Conservation (phyloP, 371 early-diverging fungal species). For the Mortierella sp. region DNA sequence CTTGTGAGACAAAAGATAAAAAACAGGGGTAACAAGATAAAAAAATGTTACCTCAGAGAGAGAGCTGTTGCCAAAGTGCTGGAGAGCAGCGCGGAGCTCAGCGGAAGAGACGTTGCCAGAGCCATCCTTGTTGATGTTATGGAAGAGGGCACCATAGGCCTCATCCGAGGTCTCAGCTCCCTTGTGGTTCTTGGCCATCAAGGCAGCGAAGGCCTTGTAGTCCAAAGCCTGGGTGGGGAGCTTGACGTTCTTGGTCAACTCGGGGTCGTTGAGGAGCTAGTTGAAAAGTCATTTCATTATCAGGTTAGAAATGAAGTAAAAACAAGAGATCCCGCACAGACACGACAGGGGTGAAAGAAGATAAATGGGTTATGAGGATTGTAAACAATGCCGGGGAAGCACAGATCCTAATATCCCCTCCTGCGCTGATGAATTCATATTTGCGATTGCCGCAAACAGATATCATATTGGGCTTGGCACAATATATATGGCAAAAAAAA, state of each 20-base stretch:
- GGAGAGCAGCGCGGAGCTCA: conserved; percentile 49
- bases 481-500: no score
- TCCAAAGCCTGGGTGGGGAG: conserved; percentile 55
- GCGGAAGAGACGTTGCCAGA: conserved; percentile 51
- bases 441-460: no score
- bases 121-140: conserved; percentile 51
- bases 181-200: conserved; percentile 44
- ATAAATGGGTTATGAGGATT: no score
- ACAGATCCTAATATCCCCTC: background rate
- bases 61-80: conserved; percentile 54
- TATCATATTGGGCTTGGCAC: no score
- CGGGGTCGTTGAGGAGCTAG: conserved; percentile 47
- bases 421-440: no score
- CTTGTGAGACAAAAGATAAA: background rate
- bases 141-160: conserved; percentile 42
- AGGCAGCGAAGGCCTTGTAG: conserved; percentile 52
- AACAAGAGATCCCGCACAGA: no score
- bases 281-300: background rate
- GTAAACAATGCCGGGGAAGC: background rate
- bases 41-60: conserved; percentile 44
- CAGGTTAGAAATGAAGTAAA: background rate
- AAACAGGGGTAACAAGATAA: background rate
- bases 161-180: conserved; percentile 48
- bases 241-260: conserved; percentile 41
- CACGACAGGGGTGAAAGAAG: no score